Base-by-base conservation (phyloP, 768 basidiomycete species). In the Pleurotus djamor region DNA sequence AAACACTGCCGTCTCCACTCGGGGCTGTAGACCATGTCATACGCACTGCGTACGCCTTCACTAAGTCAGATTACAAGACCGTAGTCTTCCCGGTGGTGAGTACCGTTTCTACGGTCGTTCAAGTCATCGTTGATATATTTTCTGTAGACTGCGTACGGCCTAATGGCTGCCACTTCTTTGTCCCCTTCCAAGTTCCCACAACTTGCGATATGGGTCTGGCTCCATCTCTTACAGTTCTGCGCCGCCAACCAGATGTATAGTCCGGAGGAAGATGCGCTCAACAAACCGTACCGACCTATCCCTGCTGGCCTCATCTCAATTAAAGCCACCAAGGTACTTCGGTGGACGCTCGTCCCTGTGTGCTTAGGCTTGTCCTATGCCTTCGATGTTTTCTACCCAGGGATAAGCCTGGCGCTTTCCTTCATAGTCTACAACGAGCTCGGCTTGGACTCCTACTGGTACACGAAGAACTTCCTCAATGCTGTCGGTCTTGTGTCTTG, bases 61-160 rank as follows among this genome's bases (percentile, higher is more conserved):
- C 73, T 21, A 74, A 75, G 61, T 76, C 79, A 12, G 82, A 83
- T 61, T 71, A 80, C 61, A 71, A 77, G 57, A 81, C 80, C 0
- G 78, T 74, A 3, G 57, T 83, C 3, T 65, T 83, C 35, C 82
- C 82, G 1, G 74, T 81, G 59, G 82, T 82, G 60, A 60, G 79
- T 65, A 13, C 34, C 10, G 17, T 14, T 36, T 14, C 13, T 12
- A 9, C 43, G 28, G 17, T 13, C 7, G 38, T 7, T 13, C 37
- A 38, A 35, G 7, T 12, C 12, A 35, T 52, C 16, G 51, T 36
- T 37, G 36, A 28, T 28, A 28, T 28, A 28, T 28, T 34, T 32
- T 41, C 10, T 41, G 34, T 50, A 59, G 70, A 67, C 60, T 60
- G 64, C 60, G 49, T 71, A 69, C 48, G 65, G 68, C n/a, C 45